These are phyloP conservation scores for Canna indica DNA, from an alignment of 176 grass and related monocot genomes.

Conservation along the genomic window DNA sequence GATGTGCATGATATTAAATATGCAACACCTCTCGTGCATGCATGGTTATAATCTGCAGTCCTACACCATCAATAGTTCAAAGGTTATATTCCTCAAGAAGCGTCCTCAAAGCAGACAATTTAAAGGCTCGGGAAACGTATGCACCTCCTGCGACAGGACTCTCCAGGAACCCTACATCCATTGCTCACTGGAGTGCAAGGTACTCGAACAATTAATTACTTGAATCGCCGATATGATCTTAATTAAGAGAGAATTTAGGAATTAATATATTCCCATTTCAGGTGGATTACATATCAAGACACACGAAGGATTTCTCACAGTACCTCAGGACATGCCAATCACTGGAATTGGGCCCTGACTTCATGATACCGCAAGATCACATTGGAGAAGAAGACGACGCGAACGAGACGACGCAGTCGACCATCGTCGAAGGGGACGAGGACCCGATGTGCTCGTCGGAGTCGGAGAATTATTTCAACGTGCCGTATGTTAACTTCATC, in stretches of 20 bases:
- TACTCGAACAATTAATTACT: background rate
- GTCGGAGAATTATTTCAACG: conserved; percentile 10
- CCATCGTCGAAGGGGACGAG: conserved; percentile 9
- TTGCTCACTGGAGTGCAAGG: conserved; percentile 24
- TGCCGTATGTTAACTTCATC: background rate
- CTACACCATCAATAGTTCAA: conserved; percentile 21
- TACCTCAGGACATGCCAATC: background rate
- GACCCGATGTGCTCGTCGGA: conserved; percentile 9
- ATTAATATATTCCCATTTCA: background rate
- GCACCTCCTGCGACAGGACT: conserved; percentile 18
- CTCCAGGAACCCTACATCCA: conserved; percentile 27
- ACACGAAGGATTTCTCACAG: background rate
- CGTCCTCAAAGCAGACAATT: conserved; percentile 17
- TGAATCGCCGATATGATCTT: no score
- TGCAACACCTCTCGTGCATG: no score
- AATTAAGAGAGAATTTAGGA: no score
- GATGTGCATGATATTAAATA: no score
- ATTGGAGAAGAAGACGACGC: background rate
- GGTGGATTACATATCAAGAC: conserved; percentile 17
- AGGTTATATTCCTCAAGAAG: conserved; percentile 24
- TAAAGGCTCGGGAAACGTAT: conserved; percentile 19
- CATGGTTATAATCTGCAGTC: background rate
- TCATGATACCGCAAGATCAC: background rate
- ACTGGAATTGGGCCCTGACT: conserved; percentile 3
- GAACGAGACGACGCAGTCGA: conserved; percentile 1